Percentiles rank a stretch among this genome's conserved stretches.
Conservation (phyloP, 495 filamentous ascomycete species). For the Letharia columbiana region DNA sequence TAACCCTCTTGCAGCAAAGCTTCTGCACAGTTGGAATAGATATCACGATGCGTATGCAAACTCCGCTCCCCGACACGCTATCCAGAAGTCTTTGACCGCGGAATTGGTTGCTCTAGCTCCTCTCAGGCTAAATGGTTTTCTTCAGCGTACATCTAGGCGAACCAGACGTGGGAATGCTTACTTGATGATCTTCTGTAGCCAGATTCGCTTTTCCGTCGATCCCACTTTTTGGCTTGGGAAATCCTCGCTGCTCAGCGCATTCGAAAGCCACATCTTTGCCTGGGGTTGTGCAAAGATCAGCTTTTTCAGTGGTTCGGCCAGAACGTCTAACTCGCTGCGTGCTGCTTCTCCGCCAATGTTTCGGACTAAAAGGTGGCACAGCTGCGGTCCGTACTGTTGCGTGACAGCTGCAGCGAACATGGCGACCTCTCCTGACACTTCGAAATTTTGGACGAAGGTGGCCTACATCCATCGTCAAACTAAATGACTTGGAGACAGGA, state of each 20-base stretch:
- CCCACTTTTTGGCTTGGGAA: slow-evolving; percentile 58
- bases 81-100: slow-evolving; percentile 59
- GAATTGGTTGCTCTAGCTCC: slow-evolving; percentile 51
- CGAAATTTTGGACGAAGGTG: slow-evolving; percentile 23
- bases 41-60: slow-evolving; percentile 51
- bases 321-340: slow-evolving; percentile 66
- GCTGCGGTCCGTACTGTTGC: slow-evolving; percentile 48
- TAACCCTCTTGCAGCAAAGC: background rate
- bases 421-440: slow-evolving; percentile 35
- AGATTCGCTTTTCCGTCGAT: slow-evolving; percentile 51
- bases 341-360: slow-evolving; percentile 67
- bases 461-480: slow-evolving; percentile 18
- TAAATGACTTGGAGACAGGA: slow-evolving; percentile 21
- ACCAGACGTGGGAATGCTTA: slow-evolving; percentile 27
- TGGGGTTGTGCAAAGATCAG: slow-evolving; percentile 56
- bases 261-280: slow-evolving; percentile 53
- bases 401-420: slow-evolving; percentile 45
- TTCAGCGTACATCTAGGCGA: slow-evolving; percentile 26
- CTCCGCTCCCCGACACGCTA: slow-evolving; percentile 57
- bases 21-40: background rate
- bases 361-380: slow-evolving; percentile 51
- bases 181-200: slow-evolving; percentile 50
- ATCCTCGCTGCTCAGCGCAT: slow-evolving; percentile 41
- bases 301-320: slow-evolving; percentile 71
- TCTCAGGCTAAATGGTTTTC: slow-evolving; percentile 40